Evolutionary conservation across 129 eudicot species (phyloP).

Genomic region (Escallonia herrerae): DNA sequence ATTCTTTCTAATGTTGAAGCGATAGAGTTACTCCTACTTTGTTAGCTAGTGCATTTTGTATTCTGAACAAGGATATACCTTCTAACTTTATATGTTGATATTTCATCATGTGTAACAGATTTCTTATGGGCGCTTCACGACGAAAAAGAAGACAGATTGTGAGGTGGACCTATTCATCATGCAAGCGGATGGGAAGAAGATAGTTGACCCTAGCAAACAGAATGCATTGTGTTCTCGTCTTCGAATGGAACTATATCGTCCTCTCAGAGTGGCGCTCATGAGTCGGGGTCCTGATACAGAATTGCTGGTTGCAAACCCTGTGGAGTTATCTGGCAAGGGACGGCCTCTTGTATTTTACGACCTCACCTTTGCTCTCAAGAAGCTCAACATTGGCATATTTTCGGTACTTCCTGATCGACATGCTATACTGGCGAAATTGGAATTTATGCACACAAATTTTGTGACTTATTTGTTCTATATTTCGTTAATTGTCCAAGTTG

Average conservation of each 20-base stretch:
- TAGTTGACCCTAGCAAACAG: conserved; percentile 62
- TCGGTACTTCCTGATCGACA: conserved; percentile 38
- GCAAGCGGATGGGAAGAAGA: conserved; percentile 79
- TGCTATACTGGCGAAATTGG: not conserved
- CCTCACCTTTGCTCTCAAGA: conserved; percentile 88
- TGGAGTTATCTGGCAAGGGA: conserved; percentile 87
- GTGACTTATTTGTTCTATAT: not conserved
- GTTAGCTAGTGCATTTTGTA: not conserved
- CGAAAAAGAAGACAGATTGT: conserved; percentile 34
- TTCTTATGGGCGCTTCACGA: conserved; percentile 70
- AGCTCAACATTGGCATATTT: conserved; percentile 64
- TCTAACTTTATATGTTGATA: not conserved
- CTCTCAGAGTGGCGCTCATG: conserved; percentile 68
- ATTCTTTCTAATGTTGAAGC: not conserved
- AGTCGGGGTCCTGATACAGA: conserved; percentile 94
- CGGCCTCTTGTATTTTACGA: conserved; percentile 85
- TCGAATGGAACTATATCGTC: conserved; percentile 56
- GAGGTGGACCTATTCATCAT: conserved; percentile 70
- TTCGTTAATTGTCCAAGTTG: no score
- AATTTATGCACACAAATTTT: not conserved
- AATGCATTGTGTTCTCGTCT: conserved; percentile 53
- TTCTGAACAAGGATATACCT: not conserved
- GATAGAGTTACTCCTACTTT: not conserved
- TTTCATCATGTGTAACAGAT: conserved; percentile 31
- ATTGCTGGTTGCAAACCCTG: conserved; percentile 82